Base-by-base conservation (phyloP, 1,139 yeast genomes). In the Blastobotrys buckinghamii region DNA sequence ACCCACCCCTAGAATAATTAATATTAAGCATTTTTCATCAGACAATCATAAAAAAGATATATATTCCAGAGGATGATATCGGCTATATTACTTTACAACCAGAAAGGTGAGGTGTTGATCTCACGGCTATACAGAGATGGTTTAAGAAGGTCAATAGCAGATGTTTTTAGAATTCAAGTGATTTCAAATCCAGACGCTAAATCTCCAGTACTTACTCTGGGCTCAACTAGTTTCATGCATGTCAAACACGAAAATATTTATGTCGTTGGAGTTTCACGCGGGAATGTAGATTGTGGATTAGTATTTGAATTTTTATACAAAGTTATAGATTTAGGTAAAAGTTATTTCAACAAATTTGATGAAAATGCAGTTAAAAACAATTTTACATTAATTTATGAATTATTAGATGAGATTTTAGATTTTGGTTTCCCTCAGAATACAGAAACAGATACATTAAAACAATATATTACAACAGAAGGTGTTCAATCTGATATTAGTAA, bases 141-240 rank as follows among this genome's bases (percentile, higher is more conserved):
- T 0, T 75, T 86, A 48, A 73, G 81, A 48, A 61, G 82, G 63
- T 84, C 84, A 49, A 81, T 90, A 36, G 76, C 94, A n/a, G 97
- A 90, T 58, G 88, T 89, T 40, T 92, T 92, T 63, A 77, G 96
- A 33, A 84, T 90, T 53, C 96, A 92, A 62, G 95, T 89, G 36
- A 86, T 90, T 44, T 75, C 87, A 47, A 78, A 77, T 53, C 66
- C 75, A 8, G 81, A 78, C 48, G 15, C 59, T 39, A 50, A 37
- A 33, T 44, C 44, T 2, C 98, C 98, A 0, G 82, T 92, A 6
- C 69, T 90, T 48, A 92, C 97, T 0, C 69, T 92, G 39, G 98
- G 98, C 2, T 86, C 96, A 0, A 92, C 97, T 0, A 84, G 96
- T 0, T 92, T 90, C 63, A 75, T 89, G 42, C 90, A 89, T 61